A percentile compares a stretch with the other conserved stretches of the same genome.
These are phyloP conservation scores for Boletus bicolor DNA, from an alignment of 768 basidiomycete species.

Conservation along the genomic window DNA sequence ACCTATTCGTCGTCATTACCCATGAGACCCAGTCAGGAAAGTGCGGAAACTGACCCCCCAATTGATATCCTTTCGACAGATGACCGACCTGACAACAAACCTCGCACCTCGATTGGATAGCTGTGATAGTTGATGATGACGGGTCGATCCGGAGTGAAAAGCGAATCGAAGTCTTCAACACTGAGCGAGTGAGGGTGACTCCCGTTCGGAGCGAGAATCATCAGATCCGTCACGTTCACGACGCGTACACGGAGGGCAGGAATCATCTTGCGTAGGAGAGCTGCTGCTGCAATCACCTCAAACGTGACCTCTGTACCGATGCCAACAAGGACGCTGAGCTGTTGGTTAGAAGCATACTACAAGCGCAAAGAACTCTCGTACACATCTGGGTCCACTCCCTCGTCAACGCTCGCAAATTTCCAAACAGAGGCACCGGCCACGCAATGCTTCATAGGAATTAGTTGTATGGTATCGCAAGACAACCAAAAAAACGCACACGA, in stretches of 20 bases:
- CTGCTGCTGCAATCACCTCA: constrained; percentile 84
- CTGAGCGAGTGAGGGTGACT: constrained; percentile 74
- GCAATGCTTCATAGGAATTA: constrained; percentile 55
- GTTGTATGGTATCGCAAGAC: neutral
- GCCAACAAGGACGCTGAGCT: constrained; percentile 68
- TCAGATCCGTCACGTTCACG: constrained; percentile 86
- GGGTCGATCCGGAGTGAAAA: constrained; percentile 69
- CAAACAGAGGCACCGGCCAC: constrained; percentile 84
- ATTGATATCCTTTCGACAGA: constrained; percentile 49
- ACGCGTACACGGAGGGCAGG: constrained; percentile 78
- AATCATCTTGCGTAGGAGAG: constrained; percentile 65
- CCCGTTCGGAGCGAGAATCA: constrained; percentile 71
- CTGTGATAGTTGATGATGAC: constrained; percentile 86
- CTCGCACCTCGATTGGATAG: constrained; percentile 69
- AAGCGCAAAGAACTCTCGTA: constrained; percentile 27
- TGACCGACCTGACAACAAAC: constrained; percentile 58
- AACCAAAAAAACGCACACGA: constrained; percentile 36
- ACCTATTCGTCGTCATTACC: constrained; percentile 30
- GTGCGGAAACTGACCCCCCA: constrained; percentile 38
- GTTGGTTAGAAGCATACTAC: neutral
- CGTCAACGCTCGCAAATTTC: constrained; percentile 76
- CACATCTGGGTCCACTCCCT: constrained; percentile 71
- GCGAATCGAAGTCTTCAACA: constrained; percentile 55
- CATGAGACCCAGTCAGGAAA: neutral
- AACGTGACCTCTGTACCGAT: constrained; percentile 87